Evolutionary conservation across 768 basidiomycete species (phyloP).

Genomic region (Lactarius hatsudake): DNA sequence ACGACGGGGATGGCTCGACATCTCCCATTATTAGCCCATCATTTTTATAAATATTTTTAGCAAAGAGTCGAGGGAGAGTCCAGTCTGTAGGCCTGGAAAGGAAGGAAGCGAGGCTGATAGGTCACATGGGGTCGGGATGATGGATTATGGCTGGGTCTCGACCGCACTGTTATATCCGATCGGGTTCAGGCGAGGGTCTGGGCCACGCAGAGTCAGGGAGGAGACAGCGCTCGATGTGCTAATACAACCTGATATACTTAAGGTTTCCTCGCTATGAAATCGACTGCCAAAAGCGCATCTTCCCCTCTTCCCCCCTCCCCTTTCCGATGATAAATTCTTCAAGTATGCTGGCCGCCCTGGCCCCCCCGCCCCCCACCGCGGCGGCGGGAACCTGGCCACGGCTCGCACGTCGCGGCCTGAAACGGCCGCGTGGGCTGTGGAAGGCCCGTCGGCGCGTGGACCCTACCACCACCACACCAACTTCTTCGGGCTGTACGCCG

Average conservation of each 20-base stretch:
- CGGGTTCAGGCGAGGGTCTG: conserved; percentile 18
- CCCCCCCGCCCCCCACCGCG: conserved; percentile 2
- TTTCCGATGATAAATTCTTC: conserved; percentile 14
- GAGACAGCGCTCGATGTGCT: background rate
- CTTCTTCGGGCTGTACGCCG: background rate
- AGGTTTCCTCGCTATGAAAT: conserved; percentile 21
- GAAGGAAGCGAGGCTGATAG: background rate
- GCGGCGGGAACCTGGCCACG: conserved; percentile 15
- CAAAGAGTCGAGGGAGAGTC: background rate
- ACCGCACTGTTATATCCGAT: conserved; percentile 20
- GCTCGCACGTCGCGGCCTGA: conserved; percentile 18
- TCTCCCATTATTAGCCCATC: background rate
- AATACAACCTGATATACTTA: conserved; percentile 20
- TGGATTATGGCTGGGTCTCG: conserved; percentile 5
- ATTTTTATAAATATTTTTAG: background rate
- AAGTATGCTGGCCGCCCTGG: conserved; percentile 3
- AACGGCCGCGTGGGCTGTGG: conserved; percentile 22
- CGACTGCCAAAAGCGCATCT: conserved; percentile 3
- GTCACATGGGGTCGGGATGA: conserved; percentile 9
- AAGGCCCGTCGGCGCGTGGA: conserved; percentile 22
- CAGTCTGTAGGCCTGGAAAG: conserved; percentile 4
- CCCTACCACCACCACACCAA: background rate
- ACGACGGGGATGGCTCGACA: background rate
- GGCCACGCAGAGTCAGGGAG: conserved; percentile 1
- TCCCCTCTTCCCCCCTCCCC: background rate